Base-by-base conservation (phyloP, 2,329 filamentous ascomycete species). In the Waltergamsia citrina region DNA sequence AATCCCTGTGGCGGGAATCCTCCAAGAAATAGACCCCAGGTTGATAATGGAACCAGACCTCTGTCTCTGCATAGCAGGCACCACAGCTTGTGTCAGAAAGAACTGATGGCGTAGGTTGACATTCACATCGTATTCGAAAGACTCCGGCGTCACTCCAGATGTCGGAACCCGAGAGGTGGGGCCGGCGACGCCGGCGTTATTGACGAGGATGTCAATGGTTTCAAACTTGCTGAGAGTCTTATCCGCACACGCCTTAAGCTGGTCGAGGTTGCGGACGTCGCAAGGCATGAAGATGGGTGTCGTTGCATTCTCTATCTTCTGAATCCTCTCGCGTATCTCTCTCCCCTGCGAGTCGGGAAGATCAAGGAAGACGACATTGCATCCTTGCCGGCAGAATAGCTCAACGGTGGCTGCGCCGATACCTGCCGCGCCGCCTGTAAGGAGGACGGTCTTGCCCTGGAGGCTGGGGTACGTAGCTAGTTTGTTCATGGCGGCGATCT, bases 191-290 rank as follows among this genome's bases (percentile, higher is more conserved):
- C 83, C 85, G 14, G 86, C 85, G 54, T 92, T 93, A 66, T 93
- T 92, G 62, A 94, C 63, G 33, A 93, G 61, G 42, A 92, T 81
- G 56, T 93, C 82, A 47, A 93, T 70, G 46, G 19, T 33, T 1
- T 42, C 43, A 22, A 52, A 41, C 3, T 47, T 36, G 3, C 44
- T 40, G 1, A 62, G 35, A 4, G 54, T 51, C n/a, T 46, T 43
- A 11, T 49, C 46, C 2, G 61, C 56, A 12, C 52, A 56, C 1
- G 48, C 38, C 25, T 53, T 45, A 5, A 65, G 43, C 24, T 43
- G 35, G 2, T 46, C 41, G 4, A 67, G 37, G 35, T 63, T 43
- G 6, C 56, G 56, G 4, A 67, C 48, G 41, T 65, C 59, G 52
- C 66, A 69, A 32, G 50, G 46, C 40, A 58, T 41, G 41, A 65